Conservation (phyloP, 148 eudicot genomes). For the Silene conica region DNA sequence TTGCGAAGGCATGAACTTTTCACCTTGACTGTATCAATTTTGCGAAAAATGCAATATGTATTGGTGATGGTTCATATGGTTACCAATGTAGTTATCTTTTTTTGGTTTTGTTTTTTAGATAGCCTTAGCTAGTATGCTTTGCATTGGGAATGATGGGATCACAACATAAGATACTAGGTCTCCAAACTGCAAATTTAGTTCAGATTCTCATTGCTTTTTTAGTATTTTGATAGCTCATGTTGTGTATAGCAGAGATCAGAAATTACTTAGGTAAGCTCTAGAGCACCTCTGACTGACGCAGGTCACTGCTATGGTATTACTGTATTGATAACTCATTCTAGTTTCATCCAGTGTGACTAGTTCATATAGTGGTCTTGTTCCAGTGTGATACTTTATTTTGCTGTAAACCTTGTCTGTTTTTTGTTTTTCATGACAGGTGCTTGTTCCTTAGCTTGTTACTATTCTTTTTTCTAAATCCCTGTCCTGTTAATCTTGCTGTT, state of each 20-base stretch:
- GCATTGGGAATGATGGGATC: background rate
- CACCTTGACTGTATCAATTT: background rate
- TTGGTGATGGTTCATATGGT: slow-evolving; percentile 13
- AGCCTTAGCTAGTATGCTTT: background rate
- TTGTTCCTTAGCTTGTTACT: background rate
- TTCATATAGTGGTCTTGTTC: background rate
- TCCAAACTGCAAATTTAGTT: background rate
- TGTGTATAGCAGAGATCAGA: background rate
- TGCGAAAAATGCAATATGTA: background rate
- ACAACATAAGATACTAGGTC: background rate
- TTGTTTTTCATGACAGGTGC: background rate
- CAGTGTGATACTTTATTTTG: background rate
- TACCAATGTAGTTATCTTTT: background rate
- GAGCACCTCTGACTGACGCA: background rate
- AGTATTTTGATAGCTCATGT: background rate
- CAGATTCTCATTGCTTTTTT: background rate
- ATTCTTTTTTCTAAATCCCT: background rate
- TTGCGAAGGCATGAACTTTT: slow-evolving; percentile 67
- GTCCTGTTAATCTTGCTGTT: slow-evolving; percentile 16
- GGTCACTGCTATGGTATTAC: background rate
- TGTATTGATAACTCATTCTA: background rate
- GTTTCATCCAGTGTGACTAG: background rate
- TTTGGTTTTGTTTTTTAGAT: background rate
- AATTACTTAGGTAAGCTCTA: background rate
- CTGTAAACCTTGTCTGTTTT: background rate